phyloP scores from a whole-genome alignment of 225 moss, liverwort and hornwort species.

The Antitrichia curtipendula region DNA sequence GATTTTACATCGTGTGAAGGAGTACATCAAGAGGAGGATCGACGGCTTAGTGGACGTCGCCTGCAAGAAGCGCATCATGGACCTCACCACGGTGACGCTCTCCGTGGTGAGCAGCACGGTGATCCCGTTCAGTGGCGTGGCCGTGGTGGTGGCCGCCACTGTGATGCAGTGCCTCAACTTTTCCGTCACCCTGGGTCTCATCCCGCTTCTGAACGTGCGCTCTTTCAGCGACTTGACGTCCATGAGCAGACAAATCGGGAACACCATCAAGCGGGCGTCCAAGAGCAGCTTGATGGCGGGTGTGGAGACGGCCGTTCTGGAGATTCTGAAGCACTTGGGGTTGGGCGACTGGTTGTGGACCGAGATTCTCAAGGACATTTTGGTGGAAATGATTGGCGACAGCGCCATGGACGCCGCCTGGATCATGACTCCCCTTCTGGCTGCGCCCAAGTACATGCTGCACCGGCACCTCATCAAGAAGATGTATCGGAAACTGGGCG shows the following conservation, averaged over 20 bases:
- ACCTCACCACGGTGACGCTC: conserved; percentile 12
- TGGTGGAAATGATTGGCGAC: conserved; percentile 8
- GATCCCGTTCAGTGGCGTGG: conserved; percentile 40
- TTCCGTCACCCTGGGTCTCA: conserved; percentile 17
- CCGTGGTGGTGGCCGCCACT: conserved; percentile 37
- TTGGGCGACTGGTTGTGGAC: conserved; percentile 26
- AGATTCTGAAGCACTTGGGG: conserved; percentile 4
- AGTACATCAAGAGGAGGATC: conserved; percentile 8
- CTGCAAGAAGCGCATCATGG: conserved; percentile 30
- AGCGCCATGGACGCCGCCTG: conserved; percentile 12
- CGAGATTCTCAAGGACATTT: conserved; percentile 15
- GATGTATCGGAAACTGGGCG: conserved; percentile 29
- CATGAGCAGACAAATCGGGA: conserved; percentile 23
- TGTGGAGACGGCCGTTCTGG: conserved; percentile 24
- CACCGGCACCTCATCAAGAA: conserved; percentile 38
- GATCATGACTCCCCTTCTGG: conserved; percentile 24
- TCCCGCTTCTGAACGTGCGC: conserved; percentile 27
- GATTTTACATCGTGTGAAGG: background rate
- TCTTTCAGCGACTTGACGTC: conserved; percentile 7
- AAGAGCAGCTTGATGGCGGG: conserved; percentile 20
- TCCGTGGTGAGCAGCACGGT: conserved; percentile 13
- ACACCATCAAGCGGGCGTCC: conserved; percentile 6
- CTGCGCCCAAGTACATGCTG: conserved; percentile 28
- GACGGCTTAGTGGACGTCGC: conserved; percentile 7
- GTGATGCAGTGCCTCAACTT: conserved; percentile 39